Conservation (phyloP, 139 green algal species). For the Tetradesmus obliquus region DNA sequence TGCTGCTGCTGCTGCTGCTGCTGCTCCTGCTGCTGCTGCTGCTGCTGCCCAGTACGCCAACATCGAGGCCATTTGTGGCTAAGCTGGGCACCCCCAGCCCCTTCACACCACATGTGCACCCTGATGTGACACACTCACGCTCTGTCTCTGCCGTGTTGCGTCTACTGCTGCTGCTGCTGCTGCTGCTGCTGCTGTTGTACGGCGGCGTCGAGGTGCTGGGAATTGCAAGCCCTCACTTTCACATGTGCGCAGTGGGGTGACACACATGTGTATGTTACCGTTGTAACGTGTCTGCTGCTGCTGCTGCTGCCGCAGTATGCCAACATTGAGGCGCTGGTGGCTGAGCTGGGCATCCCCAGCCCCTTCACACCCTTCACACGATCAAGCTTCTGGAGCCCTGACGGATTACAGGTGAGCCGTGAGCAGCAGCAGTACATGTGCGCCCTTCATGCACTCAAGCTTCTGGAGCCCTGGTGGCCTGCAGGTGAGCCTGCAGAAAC, state of each 20-base stretch:
- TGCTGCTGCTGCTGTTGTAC: background rate
- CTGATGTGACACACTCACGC: no score
- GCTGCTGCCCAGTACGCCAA: slow-evolving; percentile 71
- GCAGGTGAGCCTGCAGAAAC: slow-evolving; percentile 14
- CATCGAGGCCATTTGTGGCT: slow-evolving; percentile 74
- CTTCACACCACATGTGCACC: slow-evolving; percentile 55
- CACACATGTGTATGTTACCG: no score
- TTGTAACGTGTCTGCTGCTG: background rate
- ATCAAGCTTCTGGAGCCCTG: slow-evolving; percentile 70
- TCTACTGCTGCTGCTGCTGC: background rate
- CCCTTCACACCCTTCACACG: slow-evolving; percentile 76
- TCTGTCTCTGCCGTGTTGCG: background rate
- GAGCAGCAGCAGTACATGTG: slow-evolving; percentile 61
- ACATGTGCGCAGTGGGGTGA: no score
- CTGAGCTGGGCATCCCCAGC: slow-evolving; percentile 59
- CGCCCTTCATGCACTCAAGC: slow-evolving; percentile 68
- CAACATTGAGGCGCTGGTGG: slow-evolving; percentile 82
- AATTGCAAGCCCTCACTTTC: background rate
- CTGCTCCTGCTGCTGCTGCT: background rate
- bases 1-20: background rate
- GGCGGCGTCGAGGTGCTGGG: background rate
- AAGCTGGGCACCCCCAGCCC: slow-evolving; percentile 59
- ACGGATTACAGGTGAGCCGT: slow-evolving; percentile 48
- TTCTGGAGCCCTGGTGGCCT: slow-evolving; percentile 74
- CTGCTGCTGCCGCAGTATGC: slow-evolving; percentile 61